Base-by-base conservation (phyloP, 2,329 filamentous ascomycete genomes). In the Clarireedia hainanense region DNA sequence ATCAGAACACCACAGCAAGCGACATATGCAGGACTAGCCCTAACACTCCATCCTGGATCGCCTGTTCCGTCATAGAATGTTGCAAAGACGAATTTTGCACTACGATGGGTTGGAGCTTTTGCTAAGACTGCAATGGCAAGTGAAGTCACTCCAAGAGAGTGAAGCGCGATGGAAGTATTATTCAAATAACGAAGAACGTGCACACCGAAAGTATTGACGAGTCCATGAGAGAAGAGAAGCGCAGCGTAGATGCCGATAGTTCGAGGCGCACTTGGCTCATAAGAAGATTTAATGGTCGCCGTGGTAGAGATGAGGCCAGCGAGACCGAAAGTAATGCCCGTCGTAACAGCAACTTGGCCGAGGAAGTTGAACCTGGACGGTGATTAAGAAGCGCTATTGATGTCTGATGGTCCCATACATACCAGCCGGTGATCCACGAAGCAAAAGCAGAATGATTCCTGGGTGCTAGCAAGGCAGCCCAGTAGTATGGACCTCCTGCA, bases 171-270 rank as follows among this genome's bases (percentile, higher is more conserved):
- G 26, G 77, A 80, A 1, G 73, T 68, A 62, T 81, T 82, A 68
- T 82, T 83, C 27, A 83, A 68, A 62, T 80, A 77, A 39, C 75
- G 73, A 17, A 83, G 71, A n/a, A 76, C 69, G 56, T 73, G 74
- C 1, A 82, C 79, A 47, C 79, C 80, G 60, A 83, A 81, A 0
- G 76, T 79, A 65, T 83, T 83, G 62, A 81, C 70, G 2, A 80
- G 63, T 15, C 72, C 79, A 61, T 82, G 79, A 4, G 75, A 78
- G 36, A 78, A 59, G 4, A 83, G 72, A 4, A 83, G 69, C 5
- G 79, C 80, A 5, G 78, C 79, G 60, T 82, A 81, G 57, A 83
- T 83, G n/a, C 78, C 80, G 50, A 83, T 75, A 3, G 77, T 80
- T 58, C 74, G 73, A 14, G 63, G 69, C 1, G 79, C 71, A 0